Evolutionary conservation across 2,329 filamentous ascomycete species (phyloP).

Genomic region (Fusarium tjaetaba): DNA sequence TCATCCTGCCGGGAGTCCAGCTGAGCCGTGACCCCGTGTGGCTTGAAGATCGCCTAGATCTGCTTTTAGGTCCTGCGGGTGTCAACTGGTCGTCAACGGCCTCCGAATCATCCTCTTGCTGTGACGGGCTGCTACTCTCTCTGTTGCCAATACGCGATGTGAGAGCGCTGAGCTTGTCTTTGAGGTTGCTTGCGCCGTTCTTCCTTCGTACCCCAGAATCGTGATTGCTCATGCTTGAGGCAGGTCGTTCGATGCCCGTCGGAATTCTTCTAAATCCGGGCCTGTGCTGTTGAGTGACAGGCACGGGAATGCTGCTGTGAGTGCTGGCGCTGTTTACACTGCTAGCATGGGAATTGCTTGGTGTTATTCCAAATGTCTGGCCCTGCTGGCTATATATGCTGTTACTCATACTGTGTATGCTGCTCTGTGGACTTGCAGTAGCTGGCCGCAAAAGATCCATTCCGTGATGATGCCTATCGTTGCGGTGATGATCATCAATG

Average conservation of each 20-base stretch:
- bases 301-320: constrained; percentile 27
- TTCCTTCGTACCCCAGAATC: constrained; percentile 44
- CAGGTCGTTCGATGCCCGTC: constrained; percentile 43
- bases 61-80: constrained; percentile 21
- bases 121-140: constrained; percentile 29
- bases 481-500: constrained; percentile 40
- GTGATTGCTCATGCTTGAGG: constrained; percentile 47
- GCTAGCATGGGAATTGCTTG: constrained; percentile 18
- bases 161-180: constrained; percentile 51
- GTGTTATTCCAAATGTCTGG: constrained; percentile 10
- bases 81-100: constrained; percentile 29
- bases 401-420: constrained; percentile 31
- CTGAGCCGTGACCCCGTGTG: constrained; percentile 30
- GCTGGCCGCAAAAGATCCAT: constrained; percentile 47
- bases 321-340: constrained; percentile 30
- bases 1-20: constrained; percentile 33
- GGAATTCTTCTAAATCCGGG: constrained; percentile 39
- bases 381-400: constrained; percentile 29
- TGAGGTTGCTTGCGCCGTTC: constrained; percentile 45
- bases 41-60: constrained; percentile 33
- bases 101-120: constrained; percentile 38
- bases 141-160: constrained; percentile 45
- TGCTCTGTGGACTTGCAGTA: constrained; percentile 46
- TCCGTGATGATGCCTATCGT: constrained; percentile 39
- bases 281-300: constrained; percentile 22